A percentile compares a stretch with the other conserved stretches of the same genome.
Evolutionary conservation across 805 yeast genomes (phyloP).

Genomic region (Spencermartinsiella europaea): DNA sequence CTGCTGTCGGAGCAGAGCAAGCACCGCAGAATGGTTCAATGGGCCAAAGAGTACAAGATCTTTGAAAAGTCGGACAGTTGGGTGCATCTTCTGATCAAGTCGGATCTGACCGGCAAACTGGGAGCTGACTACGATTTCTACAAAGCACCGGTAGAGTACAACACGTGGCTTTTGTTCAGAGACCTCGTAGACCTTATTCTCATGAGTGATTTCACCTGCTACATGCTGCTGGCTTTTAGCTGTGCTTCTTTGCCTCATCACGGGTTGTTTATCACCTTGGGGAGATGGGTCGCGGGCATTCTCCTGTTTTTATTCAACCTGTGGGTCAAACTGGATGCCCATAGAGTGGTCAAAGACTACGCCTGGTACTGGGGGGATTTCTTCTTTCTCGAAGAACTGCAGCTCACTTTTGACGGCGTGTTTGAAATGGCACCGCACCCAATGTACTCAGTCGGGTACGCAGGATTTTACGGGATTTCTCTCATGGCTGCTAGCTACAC

Average conservation of each 20-base stretch:
- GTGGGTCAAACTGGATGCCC: conserved; percentile 86
- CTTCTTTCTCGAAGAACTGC: conserved; percentile 67
- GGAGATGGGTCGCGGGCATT: conserved; percentile 56
- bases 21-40: conserved; percentile 46
- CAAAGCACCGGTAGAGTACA: conserved; percentile 62
- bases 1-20: conserved; percentile 63
- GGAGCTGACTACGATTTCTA: conserved; percentile 35
- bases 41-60: conserved; percentile 44
- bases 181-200: conserved; percentile 74
- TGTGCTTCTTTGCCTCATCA: conserved; percentile 41
- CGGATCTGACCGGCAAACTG: conserved; percentile 46
- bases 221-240: conserved; percentile 54
- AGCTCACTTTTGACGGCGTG: conserved; percentile 80
- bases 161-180: conserved; percentile 76
- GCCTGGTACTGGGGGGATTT: conserved; percentile 98
- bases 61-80: conserved; percentile 35
- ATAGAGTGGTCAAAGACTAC: conserved; percentile 79
- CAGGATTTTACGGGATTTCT: conserved; percentile 82
- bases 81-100: conserved; percentile 39
- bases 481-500: conserved; percentile 69
- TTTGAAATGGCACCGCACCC: conserved; percentile 90
- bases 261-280: conserved; percentile 38
- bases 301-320: conserved; percentile 63
- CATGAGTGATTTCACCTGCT: conserved; percentile 79
- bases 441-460: conserved; percentile 85